phyloP scores from a whole-genome alignment of 345 rosid genomes.

The Ailanthus altissimus region DNA sequence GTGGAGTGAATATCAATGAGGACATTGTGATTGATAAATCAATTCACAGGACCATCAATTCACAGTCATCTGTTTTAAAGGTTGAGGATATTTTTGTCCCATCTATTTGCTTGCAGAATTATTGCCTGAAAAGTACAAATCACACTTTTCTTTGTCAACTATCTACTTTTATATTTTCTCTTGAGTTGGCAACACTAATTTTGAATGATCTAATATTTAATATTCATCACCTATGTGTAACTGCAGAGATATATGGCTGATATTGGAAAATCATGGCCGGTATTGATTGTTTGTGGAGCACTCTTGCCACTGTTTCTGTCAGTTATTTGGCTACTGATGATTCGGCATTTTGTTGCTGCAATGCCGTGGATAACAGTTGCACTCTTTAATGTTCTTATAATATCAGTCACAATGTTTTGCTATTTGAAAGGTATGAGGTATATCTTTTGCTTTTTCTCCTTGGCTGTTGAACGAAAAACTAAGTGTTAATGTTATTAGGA shows the following conservation, averaged over 20 bases:
- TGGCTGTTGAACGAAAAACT: neutral
- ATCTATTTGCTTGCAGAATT: slow-evolving; percentile 4
- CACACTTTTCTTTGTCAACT: slow-evolving; percentile 7
- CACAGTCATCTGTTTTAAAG: slow-evolving; percentile 88
- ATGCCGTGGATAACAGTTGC: slow-evolving; percentile 98
- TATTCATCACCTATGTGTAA: slow-evolving; percentile 17
- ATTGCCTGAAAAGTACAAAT: neutral
- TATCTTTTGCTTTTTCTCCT: slow-evolving; percentile 4
- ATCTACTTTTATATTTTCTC: neutral
- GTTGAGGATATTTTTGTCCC: slow-evolving; percentile 37
- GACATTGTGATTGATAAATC: slow-evolving; percentile 83
- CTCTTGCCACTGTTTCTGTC: slow-evolving; percentile 85
- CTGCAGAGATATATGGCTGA: slow-evolving; percentile 95
- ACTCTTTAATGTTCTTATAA: slow-evolving; percentile 73
- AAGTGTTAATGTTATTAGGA: neutral
- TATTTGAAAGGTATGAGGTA: slow-evolving; percentile 72
- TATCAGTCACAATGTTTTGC: slow-evolving; percentile 80
- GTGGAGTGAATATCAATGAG: slow-evolving; percentile 81
- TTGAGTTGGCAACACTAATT: neutral
- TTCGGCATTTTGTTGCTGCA: slow-evolving; percentile 89
- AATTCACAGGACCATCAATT: slow-evolving; percentile 72
- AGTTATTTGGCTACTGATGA: slow-evolving; percentile 85
- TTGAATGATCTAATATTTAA: slow-evolving; percentile 11
- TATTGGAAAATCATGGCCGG: slow-evolving; percentile 94
- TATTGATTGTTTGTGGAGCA: slow-evolving; percentile 92